A percentile compares a stretch with the other conserved stretches of the same genome.
These are phyloP conservation scores for Serendipita indica DNA, from an alignment of 768 basidiomycete genomes.

Conservation along the genomic window DNA sequence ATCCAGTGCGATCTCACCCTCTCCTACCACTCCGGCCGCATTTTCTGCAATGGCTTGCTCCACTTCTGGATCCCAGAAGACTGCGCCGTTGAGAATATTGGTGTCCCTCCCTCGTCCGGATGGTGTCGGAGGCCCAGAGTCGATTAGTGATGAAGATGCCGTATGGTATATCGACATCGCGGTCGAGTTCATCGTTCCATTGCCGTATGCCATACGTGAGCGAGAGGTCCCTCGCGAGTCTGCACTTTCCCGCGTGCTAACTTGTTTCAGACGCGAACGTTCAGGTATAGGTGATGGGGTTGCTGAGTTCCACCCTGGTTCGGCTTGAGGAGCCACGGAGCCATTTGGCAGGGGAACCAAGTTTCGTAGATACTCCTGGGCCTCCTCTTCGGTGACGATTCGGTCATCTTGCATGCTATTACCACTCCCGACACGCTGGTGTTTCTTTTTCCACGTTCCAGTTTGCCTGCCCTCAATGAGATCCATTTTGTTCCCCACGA, in stretches of 20 bases:
- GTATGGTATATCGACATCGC: constrained; percentile 62
- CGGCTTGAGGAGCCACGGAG: background rate
- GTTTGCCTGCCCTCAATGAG: constrained; percentile 23
- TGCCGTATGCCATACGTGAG: constrained; percentile 21
- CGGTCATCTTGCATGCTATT: constrained; percentile 12
- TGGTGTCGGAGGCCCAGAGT: constrained; percentile 19
- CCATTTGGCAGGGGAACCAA: constrained; percentile 31
- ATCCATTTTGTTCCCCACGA: constrained; percentile 66
- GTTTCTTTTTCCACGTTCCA: constrained; percentile 11
- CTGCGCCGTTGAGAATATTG: background rate
- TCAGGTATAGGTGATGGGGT: constrained; percentile 8
- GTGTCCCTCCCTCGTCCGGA: background rate
- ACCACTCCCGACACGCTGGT: background rate
- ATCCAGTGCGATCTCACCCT: background rate
- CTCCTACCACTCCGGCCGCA: constrained; percentile 14
- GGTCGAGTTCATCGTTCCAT: constrained; percentile 42
- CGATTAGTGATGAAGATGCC: constrained; percentile 61
- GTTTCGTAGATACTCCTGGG: constrained; percentile 38
- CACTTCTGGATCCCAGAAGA: constrained; percentile 9
- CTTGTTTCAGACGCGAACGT: background rate
- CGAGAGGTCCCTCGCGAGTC: constrained; percentile 35
- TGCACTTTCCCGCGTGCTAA: background rate
- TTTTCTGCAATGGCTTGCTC: constrained; percentile 34
- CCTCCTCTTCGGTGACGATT: constrained; percentile 30
- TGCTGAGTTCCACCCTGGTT: background rate